phyloP scores from a whole-genome alignment of 164 flowering plant genomes.

The Warburgia ugandensis region DNA sequence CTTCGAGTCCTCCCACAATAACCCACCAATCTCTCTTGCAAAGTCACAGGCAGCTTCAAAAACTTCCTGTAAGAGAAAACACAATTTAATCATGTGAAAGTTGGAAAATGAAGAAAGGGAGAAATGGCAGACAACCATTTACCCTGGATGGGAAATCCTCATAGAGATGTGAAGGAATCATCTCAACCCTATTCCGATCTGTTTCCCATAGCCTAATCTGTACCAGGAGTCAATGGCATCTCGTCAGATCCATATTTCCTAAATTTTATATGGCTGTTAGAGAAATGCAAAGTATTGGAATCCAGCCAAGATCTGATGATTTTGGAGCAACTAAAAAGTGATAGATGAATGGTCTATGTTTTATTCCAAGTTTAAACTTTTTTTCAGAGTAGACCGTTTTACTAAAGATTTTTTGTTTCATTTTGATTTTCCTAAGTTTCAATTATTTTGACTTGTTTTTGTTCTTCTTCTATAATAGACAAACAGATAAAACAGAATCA shows the following conservation, averaged over 20 bases:
- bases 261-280: too few species aligned
- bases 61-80: slow-evolving; percentile 39
- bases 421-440: too few species aligned
- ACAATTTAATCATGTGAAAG: neutral
- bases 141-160: slow-evolving; percentile 81
- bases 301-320: neutral
- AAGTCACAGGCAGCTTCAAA: slow-evolving; percentile 74
- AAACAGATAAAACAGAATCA: too few species aligned
- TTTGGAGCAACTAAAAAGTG: neutral
- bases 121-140: slow-evolving; percentile 4
- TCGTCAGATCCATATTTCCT: slow-evolving; percentile 6
- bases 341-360: neutral
- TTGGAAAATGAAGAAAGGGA: neutral
- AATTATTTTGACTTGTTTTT: too few species aligned
- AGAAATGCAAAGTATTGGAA: neutral
- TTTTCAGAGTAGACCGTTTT: too few species aligned
- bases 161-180: slow-evolving; percentile 48
- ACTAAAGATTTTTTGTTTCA: too few species aligned
- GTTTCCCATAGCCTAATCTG: slow-evolving; percentile 92
- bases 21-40: slow-evolving; percentile 65
- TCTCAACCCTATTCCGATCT: slow-evolving; percentile 70
- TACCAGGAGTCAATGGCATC: slow-evolving; percentile 4
- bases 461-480: too few species aligned
- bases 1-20: slow-evolving; percentile 72
- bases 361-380: neutral